Conservation (phyloP, 495 filamentous ascomycete species). For the Trichoderma orchidacearum region DNA sequence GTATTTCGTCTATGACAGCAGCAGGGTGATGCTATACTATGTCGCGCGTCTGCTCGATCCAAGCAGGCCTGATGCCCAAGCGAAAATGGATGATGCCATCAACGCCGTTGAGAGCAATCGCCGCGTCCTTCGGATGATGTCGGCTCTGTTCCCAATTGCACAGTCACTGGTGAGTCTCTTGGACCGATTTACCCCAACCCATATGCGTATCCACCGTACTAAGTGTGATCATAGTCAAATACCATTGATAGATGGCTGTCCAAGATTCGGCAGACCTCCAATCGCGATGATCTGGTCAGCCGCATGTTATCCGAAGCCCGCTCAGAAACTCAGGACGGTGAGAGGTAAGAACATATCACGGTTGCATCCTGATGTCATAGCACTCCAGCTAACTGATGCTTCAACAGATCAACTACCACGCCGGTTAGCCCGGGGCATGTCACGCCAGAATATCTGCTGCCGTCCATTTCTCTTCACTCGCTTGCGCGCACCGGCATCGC, state of each 20-base stretch:
- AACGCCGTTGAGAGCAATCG: background rate
- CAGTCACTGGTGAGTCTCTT: background rate
- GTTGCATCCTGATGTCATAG: background rate
- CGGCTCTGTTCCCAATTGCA: background rate
- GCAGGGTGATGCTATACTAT: slow-evolving; percentile 3
- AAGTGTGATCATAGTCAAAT: background rate
- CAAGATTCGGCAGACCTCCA: background rate
- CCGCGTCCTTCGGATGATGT: background rate
- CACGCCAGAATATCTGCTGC: background rate
- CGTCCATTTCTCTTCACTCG: background rate
- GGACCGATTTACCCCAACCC: background rate
- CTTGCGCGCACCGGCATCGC: background rate
- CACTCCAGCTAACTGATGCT: background rate
- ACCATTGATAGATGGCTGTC: slow-evolving; percentile 1
- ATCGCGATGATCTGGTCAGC: background rate
- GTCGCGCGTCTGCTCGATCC: background rate
- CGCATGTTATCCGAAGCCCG: background rate
- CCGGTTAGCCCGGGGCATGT: background rate
- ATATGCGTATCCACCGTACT: too few relatives aligned
- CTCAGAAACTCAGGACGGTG: background rate
- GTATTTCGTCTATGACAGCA: background rate
- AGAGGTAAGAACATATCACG: background rate
- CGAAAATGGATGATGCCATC: background rate
- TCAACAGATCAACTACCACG: background rate
- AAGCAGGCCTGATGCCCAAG: background rate